Conservation (phyloP, 805 yeast genomes). For the Lipomyces yamanashiensis region DNA sequence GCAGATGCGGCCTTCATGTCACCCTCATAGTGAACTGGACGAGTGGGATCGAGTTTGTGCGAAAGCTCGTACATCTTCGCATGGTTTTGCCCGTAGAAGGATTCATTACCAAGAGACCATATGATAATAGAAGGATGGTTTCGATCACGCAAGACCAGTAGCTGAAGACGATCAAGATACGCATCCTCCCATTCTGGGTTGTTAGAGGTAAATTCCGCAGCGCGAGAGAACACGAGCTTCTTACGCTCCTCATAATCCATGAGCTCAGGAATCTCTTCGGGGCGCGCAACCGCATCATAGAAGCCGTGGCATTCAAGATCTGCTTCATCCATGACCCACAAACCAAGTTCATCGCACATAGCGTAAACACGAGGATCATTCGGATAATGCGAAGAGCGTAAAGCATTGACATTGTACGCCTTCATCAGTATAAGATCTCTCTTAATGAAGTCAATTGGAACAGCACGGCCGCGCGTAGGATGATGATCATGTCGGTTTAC, state of each 20-base stretch:
- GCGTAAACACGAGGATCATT: conserved; percentile 45
- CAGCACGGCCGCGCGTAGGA: conserved; percentile 46
- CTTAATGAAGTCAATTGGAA: conserved; percentile 45
- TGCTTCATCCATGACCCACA: conserved; percentile 49
- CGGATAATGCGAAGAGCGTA: conserved; percentile 49
- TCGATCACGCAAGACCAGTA: conserved; percentile 45
- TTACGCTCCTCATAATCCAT: conserved; percentile 29
- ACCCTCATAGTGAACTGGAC: conserved; percentile 48
- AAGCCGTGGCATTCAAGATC: conserved; percentile 50
- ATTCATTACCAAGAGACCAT: conserved; percentile 51
- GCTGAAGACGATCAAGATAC: conserved; percentile 46
- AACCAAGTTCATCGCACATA: conserved; percentile 45
- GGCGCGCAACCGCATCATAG: conserved; percentile 26
- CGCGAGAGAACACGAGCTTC: conserved; percentile 20
- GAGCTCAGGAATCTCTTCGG: conserved; percentile 12
- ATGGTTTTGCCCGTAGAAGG: conserved; percentile 47
- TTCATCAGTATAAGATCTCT: conserved; percentile 47
- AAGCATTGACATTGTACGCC: conserved; percentile 46
- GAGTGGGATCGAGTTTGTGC: conserved; percentile 40
- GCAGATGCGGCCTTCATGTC: conserved; percentile 42
- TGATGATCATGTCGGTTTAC: conserved; percentile 50
- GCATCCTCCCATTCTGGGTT: conserved; percentile 46
- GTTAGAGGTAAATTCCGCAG: conserved; percentile 43
- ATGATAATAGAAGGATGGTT: conserved; percentile 47
- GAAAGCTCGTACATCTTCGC: conserved; percentile 43